Evolutionary conservation across 2,329 filamentous ascomycete species (phyloP), one percentile per base, ranked within the genome.

Genomic region (Aspergillus sp.): DNA sequence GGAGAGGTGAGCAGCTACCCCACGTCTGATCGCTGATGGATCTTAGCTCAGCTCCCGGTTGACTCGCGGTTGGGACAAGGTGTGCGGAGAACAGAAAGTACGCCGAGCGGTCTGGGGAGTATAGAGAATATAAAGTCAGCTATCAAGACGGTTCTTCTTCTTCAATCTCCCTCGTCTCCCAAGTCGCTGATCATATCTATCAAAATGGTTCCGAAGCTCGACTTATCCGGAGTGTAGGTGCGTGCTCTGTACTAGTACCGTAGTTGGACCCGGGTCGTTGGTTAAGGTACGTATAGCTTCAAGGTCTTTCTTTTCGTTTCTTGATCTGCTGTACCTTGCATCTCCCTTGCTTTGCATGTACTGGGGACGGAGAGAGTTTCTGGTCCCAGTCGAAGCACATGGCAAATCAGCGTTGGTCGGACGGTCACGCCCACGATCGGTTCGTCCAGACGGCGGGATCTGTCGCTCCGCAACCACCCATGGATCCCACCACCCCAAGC

Each of bases 361-460:
- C 20, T 24, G 9, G 12, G 42, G 19, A 13, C n/a, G 11, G 19
- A 13, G 42, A 45, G 42, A 24, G 20, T 9, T 37, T n/a, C 44
- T 46, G 44, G 24, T 12, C 15, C 24, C 27, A n/a, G 44, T 20
- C 8, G 8, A 41, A 37, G 33, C 20, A 19, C 42, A 53, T 53
- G 56, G 57, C 64, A 65, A 65, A 66, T 66, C 63, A 66, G 57
- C 59, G 56, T 22, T 40, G 46, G 51, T 44, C 52, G 59, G 61
- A 47, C 54, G 51, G 40, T 54, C 64, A 66, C 63, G 60, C 57
- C 51, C 46, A 61, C 58, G 53, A 57, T 45, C 33, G 53, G 52
- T 55, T 55, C 52, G 54, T 15, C 33, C 12, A 40, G 42, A 15
- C 52, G 22, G 52, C 34, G 39, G 40, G 39, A 40, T 20, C 30